Conservation (phyloP, 306 rosid genomes). For the Trifolium subterraneum region DNA sequence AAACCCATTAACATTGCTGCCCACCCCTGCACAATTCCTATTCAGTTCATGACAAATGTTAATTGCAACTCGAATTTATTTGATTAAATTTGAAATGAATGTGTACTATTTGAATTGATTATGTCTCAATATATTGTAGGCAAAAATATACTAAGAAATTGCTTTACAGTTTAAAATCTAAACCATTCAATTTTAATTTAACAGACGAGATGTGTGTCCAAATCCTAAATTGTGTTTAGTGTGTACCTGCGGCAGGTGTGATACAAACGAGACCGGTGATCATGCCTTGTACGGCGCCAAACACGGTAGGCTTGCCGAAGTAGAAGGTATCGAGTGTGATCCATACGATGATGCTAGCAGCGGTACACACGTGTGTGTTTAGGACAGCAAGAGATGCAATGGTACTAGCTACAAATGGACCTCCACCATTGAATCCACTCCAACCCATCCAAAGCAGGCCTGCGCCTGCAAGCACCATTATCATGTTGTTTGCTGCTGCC, state of each 20-base stretch:
- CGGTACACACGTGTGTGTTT: constrained; percentile 55
- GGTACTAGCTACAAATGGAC: constrained; percentile 46
- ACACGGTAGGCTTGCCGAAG: constrained; percentile 53
- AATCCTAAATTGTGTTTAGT: no score
- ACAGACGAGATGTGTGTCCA: no score
- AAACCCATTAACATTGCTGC: constrained; percentile 64
- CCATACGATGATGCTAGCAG: constrained; percentile 54
- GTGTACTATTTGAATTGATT: no score
- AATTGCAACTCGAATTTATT: background rate
- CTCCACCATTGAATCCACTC: constrained; percentile 68
- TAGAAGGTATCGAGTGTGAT: constrained; percentile 44
- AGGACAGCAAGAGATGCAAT: constrained; percentile 56
- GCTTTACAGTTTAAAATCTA: no score
- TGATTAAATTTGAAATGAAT: no score
- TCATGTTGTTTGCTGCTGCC: constrained; percentile 52
- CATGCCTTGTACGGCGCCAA: constrained; percentile 62
- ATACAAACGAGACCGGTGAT: constrained; percentile 65
- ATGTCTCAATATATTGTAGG: no score
- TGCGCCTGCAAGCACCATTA: constrained; percentile 55
- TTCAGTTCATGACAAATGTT: constrained; percentile 4
- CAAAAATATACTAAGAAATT: no score
- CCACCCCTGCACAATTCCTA: constrained; percentile 67
- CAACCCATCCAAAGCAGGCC: constrained; percentile 73
- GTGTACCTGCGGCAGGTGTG: constrained; percentile 55
- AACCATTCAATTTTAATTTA: no score